Evolutionary conservation across 176 grass and related monocot genomes (phyloP).

Genomic region (Leersia perrieri): DNA sequence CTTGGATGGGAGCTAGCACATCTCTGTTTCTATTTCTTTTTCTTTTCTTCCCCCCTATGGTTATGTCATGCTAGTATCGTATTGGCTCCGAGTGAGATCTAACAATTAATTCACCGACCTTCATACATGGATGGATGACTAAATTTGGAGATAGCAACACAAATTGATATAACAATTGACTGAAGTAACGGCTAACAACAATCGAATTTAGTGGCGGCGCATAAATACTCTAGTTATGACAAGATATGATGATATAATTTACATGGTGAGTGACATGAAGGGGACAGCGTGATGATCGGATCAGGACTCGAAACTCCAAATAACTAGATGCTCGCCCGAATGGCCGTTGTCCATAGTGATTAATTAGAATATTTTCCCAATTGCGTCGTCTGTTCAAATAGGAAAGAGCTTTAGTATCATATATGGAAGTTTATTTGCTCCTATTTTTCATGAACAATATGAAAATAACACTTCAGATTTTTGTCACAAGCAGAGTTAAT

Average conservation of each 20-base stretch:
- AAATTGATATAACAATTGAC: neutral
- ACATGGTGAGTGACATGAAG: neutral
- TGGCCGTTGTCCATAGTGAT: neutral
- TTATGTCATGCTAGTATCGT: too few species aligned
- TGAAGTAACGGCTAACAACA: conserved; percentile 15
- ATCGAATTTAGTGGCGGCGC: neutral
- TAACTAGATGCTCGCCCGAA: neutral
- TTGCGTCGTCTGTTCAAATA: too few species aligned
- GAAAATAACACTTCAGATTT: neutral
- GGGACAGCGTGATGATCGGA: neutral
- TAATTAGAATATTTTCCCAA: neutral
- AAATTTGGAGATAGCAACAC: neutral
- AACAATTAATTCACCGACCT: neutral
- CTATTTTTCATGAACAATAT: neutral
- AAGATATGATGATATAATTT: neutral
- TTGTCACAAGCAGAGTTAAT: neutral
- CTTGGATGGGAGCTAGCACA: too few species aligned
- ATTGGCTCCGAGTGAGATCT: too few species aligned
- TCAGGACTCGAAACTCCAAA: neutral
- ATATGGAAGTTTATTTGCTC: too few species aligned
- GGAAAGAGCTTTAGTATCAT: too few species aligned
- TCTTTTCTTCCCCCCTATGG: too few species aligned
- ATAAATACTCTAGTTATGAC: conserved; percentile 9
- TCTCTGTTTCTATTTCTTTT: too few species aligned
- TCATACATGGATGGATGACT: neutral